Evolutionary conservation across 176 grass and related monocot genomes (phyloP).

Genomic region (Poa annua): DNA sequence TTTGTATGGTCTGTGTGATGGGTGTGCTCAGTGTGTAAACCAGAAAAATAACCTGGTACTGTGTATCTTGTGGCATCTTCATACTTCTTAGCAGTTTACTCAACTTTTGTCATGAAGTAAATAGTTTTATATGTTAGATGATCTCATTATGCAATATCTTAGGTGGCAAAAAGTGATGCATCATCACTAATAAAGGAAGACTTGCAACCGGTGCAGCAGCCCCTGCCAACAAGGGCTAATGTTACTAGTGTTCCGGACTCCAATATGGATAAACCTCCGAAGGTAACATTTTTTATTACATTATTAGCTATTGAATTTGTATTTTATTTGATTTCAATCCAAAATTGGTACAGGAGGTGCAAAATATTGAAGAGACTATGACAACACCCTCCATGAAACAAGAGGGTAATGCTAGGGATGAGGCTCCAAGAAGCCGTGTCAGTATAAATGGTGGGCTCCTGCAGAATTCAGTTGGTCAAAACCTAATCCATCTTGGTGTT

Average conservation of each 20-base stretch:
- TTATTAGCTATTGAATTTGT: slow-evolving; percentile 33
- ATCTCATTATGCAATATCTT: slow-evolving; percentile 38
- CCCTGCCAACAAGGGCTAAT: slow-evolving; percentile 32
- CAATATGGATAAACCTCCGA: slow-evolving; percentile 37
- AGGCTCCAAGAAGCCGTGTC: slow-evolving; percentile 33
- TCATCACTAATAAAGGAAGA: slow-evolving; percentile 37
- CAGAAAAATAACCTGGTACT: slow-evolving; percentile 16
- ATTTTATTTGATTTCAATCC: background rate
- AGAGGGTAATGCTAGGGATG: slow-evolving; percentile 50
- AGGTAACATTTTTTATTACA: slow-evolving; percentile 38
- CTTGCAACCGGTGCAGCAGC: slow-evolving; percentile 24
- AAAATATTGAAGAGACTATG: slow-evolving; percentile 43
- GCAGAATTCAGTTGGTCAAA: slow-evolving; percentile 59
- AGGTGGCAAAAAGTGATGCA: slow-evolving; percentile 49
- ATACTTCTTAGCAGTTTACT: slow-evolving; percentile 27
- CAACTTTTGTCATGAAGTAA: background rate
- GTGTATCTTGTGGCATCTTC: slow-evolving; percentile 9
- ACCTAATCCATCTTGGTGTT: slow-evolving; percentile 58
- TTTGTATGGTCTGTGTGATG: slow-evolving; percentile 4
- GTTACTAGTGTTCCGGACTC: slow-evolving; percentile 16
- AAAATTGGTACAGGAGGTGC: slow-evolving; percentile 47
- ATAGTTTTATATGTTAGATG: slow-evolving; percentile 8
- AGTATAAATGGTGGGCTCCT: slow-evolving; percentile 43
- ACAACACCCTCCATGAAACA: slow-evolving; percentile 40
- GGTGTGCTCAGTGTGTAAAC: background rate